Evolutionary conservation across 1,139 yeast species (phyloP).

Genomic region (Lodderomyces margitis): DNA sequence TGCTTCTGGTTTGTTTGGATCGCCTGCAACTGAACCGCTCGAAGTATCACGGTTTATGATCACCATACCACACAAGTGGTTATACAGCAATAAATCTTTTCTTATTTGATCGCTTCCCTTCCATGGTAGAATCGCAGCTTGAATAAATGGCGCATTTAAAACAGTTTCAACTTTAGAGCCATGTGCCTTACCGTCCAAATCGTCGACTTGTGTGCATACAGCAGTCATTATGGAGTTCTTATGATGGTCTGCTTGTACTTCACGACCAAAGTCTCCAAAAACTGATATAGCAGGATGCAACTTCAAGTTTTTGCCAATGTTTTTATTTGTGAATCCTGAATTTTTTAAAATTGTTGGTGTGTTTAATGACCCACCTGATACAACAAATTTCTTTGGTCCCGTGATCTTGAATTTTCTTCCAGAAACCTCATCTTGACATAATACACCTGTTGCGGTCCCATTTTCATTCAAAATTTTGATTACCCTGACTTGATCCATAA

Average conservation of each 20-base stretch:
- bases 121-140: conserved; percentile 47
- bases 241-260: conserved; percentile 34
- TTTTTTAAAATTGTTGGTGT: conserved; percentile 52
- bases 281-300: conserved; percentile 51
- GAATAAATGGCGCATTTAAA: conserved; percentile 46
- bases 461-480: conserved; percentile 35
- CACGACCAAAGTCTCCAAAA: conserved; percentile 43
- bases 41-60: conserved; percentile 51
- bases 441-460: conserved; percentile 48
- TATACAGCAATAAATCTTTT: conserved; percentile 36
- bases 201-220: conserved; percentile 49
- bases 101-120: conserved; percentile 33
- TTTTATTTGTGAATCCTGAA: conserved; percentile 52
- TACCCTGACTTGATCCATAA: conserved; percentile 50
- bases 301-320: conserved; percentile 54
- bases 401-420: conserved; percentile 35
- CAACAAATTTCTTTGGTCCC: conserved; percentile 49
- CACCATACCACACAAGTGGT: conserved; percentile 41
- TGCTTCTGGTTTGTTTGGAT: conserved; percentile 35
- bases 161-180: conserved; percentile 58
- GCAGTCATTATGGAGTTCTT: conserved; percentile 51
- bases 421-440: conserved; percentile 31
- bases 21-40: conserved; percentile 41
- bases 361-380: conserved; percentile 50
- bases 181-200: conserved; percentile 55